Base-by-base conservation (phyloP, 2,329 filamentous ascomycete species). In the Rachicladosporium sp. region DNA sequence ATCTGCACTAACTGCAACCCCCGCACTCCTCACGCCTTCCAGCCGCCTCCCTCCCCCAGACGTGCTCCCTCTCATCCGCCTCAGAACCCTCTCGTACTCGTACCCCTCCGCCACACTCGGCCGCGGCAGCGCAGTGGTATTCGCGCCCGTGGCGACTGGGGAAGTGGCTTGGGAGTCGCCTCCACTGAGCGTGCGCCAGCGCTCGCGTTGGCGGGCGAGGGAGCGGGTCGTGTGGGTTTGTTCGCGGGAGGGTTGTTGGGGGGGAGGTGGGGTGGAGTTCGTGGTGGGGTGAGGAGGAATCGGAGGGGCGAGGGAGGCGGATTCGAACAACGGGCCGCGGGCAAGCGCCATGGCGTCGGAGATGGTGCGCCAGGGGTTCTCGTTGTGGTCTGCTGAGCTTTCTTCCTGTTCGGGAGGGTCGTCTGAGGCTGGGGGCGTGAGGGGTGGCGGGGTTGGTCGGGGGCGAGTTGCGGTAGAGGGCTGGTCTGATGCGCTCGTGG, bases 1-100 rank as follows among this genome's bases (percentile, higher is more conserved):
- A 50, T 70, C 67, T 19, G 59, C 53, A 51, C 65, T 69, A 55
- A 69, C 65, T 4, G 67, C 66, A 38, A 70, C 46, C 4, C 67
- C 67, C 4, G 67, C 66, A 12, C 66, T 69, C 29, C 65, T 50
- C 13, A 67, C 59, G 1, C 64, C 66, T 29, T 27, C 23, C 23
- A 27, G 23, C 23, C 23, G 59, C 46, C 12, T 53, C 49, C 5
- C 46, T 42, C 4, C 42, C 47, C n/a, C 29, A 19, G 23, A 33
- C 42, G 11, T 33, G 40, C 38, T 41, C 33, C 33, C 36, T 34
- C 41, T 37, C 40, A 46, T 43, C 6, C 49, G 39, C 37, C 49
- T 36, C n/a, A 46, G 31, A 7, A 50, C 33, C n/a, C 44, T 41
- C 37, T 55, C 51, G 29, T 56, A 54, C 7, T 46, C 50, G n/a